Conservation (phyloP, 768 basidiomycete genomes). For the Podaxis rugospora region DNA sequence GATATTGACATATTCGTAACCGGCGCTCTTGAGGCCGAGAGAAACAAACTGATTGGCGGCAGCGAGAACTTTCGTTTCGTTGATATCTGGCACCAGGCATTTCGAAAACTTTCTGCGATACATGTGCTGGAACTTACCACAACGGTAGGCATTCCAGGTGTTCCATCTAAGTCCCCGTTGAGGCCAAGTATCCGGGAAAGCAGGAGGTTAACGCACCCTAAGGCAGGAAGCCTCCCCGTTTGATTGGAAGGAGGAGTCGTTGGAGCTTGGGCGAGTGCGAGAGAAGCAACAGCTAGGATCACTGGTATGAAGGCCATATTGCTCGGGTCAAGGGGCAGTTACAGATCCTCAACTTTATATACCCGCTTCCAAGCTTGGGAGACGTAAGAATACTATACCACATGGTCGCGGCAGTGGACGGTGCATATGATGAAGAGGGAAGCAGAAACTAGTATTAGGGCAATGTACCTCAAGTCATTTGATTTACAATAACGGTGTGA, state of each 20-base stretch:
- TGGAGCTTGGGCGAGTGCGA: constrained; percentile 26
- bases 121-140: constrained; percentile 14
- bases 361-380: neutral
- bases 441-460: neutral
- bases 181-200: neutral
- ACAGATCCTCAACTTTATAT: too few relatives aligned
- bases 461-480: neutral
- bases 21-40: constrained; percentile 42
- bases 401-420: neutral
- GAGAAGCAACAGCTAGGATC: constrained; percentile 1
- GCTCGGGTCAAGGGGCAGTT: neutral
- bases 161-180: constrained; percentile 38
- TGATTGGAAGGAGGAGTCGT: constrained; percentile 35
- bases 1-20: constrained; percentile 50
- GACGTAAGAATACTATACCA: neutral
- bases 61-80: constrained; percentile 37
- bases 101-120: neutral
- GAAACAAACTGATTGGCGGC: constrained; percentile 44
- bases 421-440: neutral
- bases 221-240: constrained; percentile 41
- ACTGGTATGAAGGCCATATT: constrained; percentile 1
- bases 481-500: neutral
- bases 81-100: constrained; percentile 30
- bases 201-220: constrained; percentile 28
- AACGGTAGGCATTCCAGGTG: constrained; percentile 46